Conservation (phyloP, 257 asterid genomes). For the Solanum megistacrolobum region DNA sequence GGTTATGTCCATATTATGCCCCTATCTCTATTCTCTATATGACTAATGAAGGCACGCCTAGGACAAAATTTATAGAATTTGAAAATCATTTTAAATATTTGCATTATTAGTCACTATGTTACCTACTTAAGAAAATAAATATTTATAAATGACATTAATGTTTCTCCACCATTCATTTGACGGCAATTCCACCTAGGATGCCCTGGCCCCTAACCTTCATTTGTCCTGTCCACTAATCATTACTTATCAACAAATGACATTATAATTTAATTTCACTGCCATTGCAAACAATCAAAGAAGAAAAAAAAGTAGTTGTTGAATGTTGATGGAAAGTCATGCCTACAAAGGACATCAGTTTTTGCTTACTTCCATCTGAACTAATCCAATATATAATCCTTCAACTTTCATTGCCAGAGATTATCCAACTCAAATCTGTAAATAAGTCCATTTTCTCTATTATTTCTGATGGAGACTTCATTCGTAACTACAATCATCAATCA, state of each 20-base stretch:
- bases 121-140: neutral
- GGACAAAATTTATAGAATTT: neutral
- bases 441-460: conserved; percentile 14
- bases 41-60: neutral
- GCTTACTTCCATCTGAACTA: conserved; percentile 34
- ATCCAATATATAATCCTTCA: conserved; percentile 26
- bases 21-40: neutral
- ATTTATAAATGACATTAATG: neutral
- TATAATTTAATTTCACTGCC: too few relatives aligned
- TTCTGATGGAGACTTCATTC: conserved; percentile 23
- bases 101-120: neutral
- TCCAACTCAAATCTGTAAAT: conserved; percentile 21
- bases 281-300: too few relatives aligned
- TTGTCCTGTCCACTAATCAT: conserved; percentile 6
- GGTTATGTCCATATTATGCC: neutral
- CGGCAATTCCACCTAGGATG: conserved; percentile 7
- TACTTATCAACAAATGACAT: conserved; percentile 1
- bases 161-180: conserved; percentile 21
- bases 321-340: conserved; percentile 21
- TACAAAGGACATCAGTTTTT: conserved; percentile 25
- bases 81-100: neutral
- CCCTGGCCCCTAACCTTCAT: conserved; percentile 2
- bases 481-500: conserved; percentile 22
- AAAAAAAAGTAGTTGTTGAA: neutral
- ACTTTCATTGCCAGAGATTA: conserved; percentile 29